These are phyloP conservation scores for Mortierella sp. DNA, from an alignment of 371 early-diverging fungal species.

Conservation along the genomic window DNA sequence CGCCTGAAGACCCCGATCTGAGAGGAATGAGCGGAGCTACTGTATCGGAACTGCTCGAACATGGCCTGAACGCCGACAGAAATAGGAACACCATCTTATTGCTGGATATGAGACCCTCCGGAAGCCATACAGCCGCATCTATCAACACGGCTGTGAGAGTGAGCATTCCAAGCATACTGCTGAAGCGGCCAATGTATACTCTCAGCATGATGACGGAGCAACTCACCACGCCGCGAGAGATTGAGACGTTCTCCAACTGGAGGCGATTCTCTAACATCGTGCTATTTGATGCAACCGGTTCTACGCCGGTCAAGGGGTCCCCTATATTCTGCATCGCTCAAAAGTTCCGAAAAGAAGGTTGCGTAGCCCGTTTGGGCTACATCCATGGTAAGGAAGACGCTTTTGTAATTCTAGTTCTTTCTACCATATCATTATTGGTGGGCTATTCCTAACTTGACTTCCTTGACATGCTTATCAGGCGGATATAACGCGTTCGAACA, in stretches of 20 bases:
- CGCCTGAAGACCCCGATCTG: constrained; percentile 13
- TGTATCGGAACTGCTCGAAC: constrained; percentile 25
- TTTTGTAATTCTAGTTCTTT: constrained; percentile 1
- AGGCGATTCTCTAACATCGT: constrained; percentile 59
- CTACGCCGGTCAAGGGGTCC: constrained; percentile 55
- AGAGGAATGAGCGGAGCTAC: constrained; percentile 16
- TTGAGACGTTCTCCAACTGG: constrained; percentile 59
- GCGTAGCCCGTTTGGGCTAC: constrained; percentile 58
- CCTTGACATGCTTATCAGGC: constrained; percentile 10
- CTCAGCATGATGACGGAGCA: constrained; percentile 66
- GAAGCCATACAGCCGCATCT: constrained; percentile 58
- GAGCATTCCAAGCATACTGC: constrained; percentile 68
- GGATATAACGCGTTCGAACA: constrained; percentile 38
- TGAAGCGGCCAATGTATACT: constrained; percentile 68
- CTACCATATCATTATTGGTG: background rate
- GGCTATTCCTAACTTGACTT: background rate
- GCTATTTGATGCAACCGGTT: constrained; percentile 64
- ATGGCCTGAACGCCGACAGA: constrained; percentile 4
- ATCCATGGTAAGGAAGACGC: constrained; percentile 57
- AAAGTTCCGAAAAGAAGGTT: constrained; percentile 54
- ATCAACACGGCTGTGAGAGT: constrained; percentile 63
- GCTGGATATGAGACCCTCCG: constrained; percentile 67
- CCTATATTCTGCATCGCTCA: constrained; percentile 59
- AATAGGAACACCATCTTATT: constrained; percentile 46
- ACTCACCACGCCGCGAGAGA: constrained; percentile 60